Conservation (phyloP, 2,329 filamentous ascomycete species). For the Emergomyces orientalis region DNA sequence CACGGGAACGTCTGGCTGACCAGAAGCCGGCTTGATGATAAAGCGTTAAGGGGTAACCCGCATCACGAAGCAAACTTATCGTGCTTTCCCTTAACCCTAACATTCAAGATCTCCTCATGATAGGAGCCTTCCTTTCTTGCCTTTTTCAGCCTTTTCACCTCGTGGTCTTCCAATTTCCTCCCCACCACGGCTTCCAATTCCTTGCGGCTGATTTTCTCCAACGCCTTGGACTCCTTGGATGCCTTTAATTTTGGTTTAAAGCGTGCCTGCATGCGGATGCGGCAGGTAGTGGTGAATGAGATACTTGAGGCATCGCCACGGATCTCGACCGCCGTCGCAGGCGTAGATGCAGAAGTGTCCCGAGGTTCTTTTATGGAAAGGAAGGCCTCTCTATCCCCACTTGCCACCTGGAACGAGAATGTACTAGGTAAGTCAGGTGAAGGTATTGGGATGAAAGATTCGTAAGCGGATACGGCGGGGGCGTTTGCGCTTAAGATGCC, state of each 20-base stretch:
- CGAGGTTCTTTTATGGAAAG: constrained; percentile 49
- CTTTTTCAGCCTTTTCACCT: constrained; percentile 72
- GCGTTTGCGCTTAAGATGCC: constrained; percentile 67
- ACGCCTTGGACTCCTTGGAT: constrained; percentile 71
- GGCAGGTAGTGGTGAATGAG: constrained; percentile 60
- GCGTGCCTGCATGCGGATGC: constrained; percentile 86
- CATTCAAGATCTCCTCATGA: constrained; percentile 73
- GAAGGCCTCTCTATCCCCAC: constrained; percentile 55
- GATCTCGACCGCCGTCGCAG: constrained; percentile 51
- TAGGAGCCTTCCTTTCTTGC: constrained; percentile 81
- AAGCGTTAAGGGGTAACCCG: neutral
- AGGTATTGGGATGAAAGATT: constrained; percentile 64
- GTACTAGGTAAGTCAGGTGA: constrained; percentile 56
- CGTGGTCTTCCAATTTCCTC: constrained; percentile 67
- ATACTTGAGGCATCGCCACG: constrained; percentile 64
- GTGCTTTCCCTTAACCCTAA: constrained; percentile 88
- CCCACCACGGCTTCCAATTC: constrained; percentile 78
- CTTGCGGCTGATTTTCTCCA: constrained; percentile 73
- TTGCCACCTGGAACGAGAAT: constrained; percentile 61
- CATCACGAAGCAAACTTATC: constrained; percentile 58
- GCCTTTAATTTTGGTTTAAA: constrained; percentile 78
- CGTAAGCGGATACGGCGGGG: constrained; percentile 73
- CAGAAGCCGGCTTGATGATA: neutral
- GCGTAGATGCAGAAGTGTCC: constrained; percentile 35
- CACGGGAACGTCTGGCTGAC: neutral